Percentiles rank a stretch among this genome's conserved stretches.
Evolutionary conservation across 1,284 basidiomycete species (phyloP).

Genomic region (Melampsora larici-populina): DNA sequence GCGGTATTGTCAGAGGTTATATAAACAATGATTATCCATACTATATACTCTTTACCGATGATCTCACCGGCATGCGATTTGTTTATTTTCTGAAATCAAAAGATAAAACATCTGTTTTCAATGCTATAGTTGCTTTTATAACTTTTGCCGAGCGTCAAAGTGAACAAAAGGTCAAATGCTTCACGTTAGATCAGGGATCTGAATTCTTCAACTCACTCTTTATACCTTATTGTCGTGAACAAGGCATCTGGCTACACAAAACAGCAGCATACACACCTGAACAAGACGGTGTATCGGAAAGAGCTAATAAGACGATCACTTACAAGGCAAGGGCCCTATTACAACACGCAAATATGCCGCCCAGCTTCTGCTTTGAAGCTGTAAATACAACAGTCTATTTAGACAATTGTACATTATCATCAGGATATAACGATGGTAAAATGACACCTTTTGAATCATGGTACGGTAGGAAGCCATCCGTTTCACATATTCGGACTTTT

Average conservation of each 20-base stretch:
- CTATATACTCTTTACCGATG: not conserved
- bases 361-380: not conserved
- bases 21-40: too few relatives aligned
- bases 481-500: not conserved
- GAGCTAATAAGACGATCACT: too few relatives aligned
- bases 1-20: too few relatives aligned
- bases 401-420: not conserved
- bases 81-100: not conserved
- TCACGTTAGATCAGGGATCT: too few relatives aligned
- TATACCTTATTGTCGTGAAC: not conserved
- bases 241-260: too few relatives aligned
- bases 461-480: too few relatives aligned
- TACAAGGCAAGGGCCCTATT: not conserved
- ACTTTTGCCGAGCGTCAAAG: too few relatives aligned
- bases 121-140: not conserved
- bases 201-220: not conserved
- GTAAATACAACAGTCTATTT: not conserved
- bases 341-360: not conserved
- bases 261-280: not conserved
- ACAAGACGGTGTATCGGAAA: too few relatives aligned
- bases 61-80: not conserved
- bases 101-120: not conserved
- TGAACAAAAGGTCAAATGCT: not conserved
- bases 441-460: not conserved
- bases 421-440: not conserved